phyloP scores from a whole-genome alignment of 2,329 filamentous ascomycete species.

The Ophiostoma triangulosporum region DNA sequence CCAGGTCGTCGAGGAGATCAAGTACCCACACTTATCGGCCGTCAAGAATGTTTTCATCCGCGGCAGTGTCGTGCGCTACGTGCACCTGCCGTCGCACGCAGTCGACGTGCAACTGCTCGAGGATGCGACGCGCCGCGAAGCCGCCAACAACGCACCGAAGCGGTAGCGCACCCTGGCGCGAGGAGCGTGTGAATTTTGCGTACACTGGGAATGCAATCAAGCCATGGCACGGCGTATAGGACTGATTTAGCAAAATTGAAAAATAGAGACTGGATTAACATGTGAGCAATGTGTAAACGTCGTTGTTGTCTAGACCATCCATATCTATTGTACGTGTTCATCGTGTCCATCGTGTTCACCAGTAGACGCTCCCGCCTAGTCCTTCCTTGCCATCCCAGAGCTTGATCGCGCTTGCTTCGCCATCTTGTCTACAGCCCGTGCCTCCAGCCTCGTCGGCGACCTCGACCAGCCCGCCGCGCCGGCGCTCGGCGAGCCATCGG shows the following conservation, averaged over 20 bases:
- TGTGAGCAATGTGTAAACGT: neutral
- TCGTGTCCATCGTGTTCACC: slow-evolving; percentile 17
- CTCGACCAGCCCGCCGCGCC: slow-evolving; percentile 38
- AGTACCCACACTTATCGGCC: slow-evolving; percentile 79
- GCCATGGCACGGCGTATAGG: neutral
- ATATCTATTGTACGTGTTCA: neutral
- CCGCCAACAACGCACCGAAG: slow-evolving; percentile 43
- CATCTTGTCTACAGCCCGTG: slow-evolving; percentile 5
- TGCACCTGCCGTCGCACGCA: slow-evolving; percentile 68
- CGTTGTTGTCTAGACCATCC: no score
- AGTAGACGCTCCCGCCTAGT: slow-evolving; percentile 26
- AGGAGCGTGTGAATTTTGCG: no score
- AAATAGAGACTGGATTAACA: no score
- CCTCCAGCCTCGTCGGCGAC: slow-evolving; percentile 25
- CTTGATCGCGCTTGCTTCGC: slow-evolving; percentile 22
- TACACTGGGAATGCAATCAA: neutral
- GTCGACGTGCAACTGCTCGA: slow-evolving; percentile 81
- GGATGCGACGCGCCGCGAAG: slow-evolving; percentile 74
- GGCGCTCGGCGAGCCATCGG: slow-evolving; percentile 45
- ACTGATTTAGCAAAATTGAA: no score
- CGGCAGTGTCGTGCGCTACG: slow-evolving; percentile 84
- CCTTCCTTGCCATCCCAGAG: slow-evolving; percentile 30
- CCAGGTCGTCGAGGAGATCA: slow-evolving; percentile 78
- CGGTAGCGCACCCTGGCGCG: neutral
- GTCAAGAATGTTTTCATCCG: slow-evolving; percentile 96